These are phyloP conservation scores for Lichtheimia hyalospora DNA, from an alignment of 371 early-diverging fungal species.

Conservation along the genomic window DNA sequence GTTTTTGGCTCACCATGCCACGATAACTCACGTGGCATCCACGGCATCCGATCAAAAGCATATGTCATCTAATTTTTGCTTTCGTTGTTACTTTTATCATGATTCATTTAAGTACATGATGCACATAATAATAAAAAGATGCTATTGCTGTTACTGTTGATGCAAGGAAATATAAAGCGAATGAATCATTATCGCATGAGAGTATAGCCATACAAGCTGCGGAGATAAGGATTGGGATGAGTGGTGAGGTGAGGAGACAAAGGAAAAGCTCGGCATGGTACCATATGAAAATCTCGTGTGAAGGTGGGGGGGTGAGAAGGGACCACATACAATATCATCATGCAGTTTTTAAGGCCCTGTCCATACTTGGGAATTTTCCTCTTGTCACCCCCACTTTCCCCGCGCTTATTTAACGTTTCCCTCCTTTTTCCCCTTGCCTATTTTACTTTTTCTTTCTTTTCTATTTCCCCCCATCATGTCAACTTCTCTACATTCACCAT, in stretches of 20 bases:
- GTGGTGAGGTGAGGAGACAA: background rate
- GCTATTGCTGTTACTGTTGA: too few species aligned
- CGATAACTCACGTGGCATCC: too few species aligned
- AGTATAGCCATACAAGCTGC: slow-evolving; percentile 1
- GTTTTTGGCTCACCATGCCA: too few species aligned
- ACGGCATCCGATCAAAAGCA: background rate
- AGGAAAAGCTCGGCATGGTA: background rate
- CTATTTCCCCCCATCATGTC: background rate
- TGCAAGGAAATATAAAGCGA: background rate
- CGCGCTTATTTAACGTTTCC: background rate
- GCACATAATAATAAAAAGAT: background rate
- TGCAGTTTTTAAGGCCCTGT: background rate
- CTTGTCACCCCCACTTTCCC: background rate
- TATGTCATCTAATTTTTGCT: background rate
- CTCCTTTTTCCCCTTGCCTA: background rate
- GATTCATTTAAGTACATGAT: too few species aligned
- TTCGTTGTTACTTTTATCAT: background rate
- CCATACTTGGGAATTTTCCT: background rate
- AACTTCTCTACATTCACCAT: too few species aligned
- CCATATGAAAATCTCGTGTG: slow-evolving; percentile 4
- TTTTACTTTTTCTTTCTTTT: slow-evolving; percentile 1
- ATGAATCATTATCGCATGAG: background rate
- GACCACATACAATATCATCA: background rate
- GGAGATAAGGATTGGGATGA: background rate
- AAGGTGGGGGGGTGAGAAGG: background rate